Evolutionary conservation across 192 early-diverging fungal species (phyloP), one percentile per base, ranked within the genome.

Genomic region (Entomortierella parvispora): DNA sequence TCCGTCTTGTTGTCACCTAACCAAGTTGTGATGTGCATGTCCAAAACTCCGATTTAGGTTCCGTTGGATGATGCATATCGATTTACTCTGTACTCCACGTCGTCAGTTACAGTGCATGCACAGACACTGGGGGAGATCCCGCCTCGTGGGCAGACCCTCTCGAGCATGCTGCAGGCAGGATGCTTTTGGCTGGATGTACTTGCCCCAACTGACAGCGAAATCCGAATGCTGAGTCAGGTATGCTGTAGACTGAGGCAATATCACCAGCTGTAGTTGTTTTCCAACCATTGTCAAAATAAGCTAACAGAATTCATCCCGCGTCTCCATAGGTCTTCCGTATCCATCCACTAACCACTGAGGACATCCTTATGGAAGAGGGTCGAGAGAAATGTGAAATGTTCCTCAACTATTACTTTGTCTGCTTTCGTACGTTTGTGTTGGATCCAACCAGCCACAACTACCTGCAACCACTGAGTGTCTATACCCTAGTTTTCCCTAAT

Each of bases 321-420:
- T 49, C 42, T 32, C 4, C 52, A 34, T 65, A 89, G 81, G 83
- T 94, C 22, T 95, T 96, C 57, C 87, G 84, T 25, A 90, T 98
- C 31, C 96, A 98, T 75, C 94, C 95, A 32, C 79, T 98, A 45
- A 96, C 96, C 3, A 85, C 85, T 44, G 95, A 98, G 71, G 95
- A 97, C 71, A 95, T 98, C 74, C 71, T 86, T 58, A 90, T 89
- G 20, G 85, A 94, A 56, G 93, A 95, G 53, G 86, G 89, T 3
- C 87, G 94, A 32, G 97, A 98, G 69, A 97, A 93, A 68, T 91
- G 89, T 71, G 96, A 98, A 80, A 83, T 91, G 32, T 98, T 95
- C 79, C 84, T 83, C 54, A 89, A 92, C 77, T 98, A 98, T 82
- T 93, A 93, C 63, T 94, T 95, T 85, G 85, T 95, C 12, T 88